phyloP scores from a whole-genome alignment of 805 yeast genomes.

The Yarrowia sp. region DNA sequence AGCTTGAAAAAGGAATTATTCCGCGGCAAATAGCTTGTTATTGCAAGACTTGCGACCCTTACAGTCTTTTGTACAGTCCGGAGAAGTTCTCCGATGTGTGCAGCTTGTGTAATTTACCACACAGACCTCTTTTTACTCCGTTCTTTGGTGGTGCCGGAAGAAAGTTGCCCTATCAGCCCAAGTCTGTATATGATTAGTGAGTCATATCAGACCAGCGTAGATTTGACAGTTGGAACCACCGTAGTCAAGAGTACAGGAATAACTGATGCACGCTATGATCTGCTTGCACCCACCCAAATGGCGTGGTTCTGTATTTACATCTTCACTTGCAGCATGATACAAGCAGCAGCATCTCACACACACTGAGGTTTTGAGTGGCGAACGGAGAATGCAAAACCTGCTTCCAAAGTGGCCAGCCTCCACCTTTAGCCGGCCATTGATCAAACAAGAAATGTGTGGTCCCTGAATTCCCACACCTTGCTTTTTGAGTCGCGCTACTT shows the following conservation, averaged over 20 bases:
- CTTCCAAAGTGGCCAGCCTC: background rate
- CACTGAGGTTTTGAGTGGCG: background rate
- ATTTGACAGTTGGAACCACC: background rate
- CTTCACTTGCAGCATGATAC: background rate
- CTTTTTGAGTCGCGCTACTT: constrained; percentile 3
- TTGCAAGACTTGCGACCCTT: background rate
- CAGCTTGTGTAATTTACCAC: background rate
- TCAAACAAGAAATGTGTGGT: constrained; percentile 5
- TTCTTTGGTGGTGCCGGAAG: background rate
- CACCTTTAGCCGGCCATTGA: background rate
- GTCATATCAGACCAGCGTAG: background rate
- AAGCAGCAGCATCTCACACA: constrained; percentile 12
- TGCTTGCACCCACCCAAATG: constrained; percentile 1
- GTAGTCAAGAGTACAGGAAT: background rate
- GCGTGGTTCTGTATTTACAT: constrained; percentile 22
- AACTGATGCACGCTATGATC: background rate
- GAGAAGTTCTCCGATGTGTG: background rate
- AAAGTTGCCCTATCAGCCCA: background rate
- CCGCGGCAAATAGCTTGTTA: background rate
- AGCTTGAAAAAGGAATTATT: background rate
- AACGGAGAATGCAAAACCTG: background rate
- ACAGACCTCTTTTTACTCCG: background rate
- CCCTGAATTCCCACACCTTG: constrained; percentile 1
- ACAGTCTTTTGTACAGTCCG: background rate
- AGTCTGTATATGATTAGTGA: background rate